Conservation (phyloP, 768 basidiomycete species). For the Tubosaeta brunneosetosa region DNA sequence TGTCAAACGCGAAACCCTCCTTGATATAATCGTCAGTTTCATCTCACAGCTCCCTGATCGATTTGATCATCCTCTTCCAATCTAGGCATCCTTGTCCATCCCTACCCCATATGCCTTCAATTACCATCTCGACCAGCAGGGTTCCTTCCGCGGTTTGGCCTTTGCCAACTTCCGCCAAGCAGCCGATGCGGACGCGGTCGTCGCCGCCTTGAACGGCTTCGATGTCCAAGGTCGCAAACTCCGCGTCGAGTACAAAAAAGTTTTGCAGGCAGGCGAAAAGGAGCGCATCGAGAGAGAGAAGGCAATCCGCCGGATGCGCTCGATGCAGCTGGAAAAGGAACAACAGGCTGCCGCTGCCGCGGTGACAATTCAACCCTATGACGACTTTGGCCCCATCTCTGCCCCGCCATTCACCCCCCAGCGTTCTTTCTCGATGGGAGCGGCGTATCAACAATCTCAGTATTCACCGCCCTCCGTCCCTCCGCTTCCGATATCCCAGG, state of each 20-base stretch:
- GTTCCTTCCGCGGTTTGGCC: constrained; percentile 93
- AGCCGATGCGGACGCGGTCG: constrained; percentile 90
- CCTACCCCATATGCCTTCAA: constrained; percentile 99
- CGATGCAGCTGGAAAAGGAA: constrained; percentile 92
- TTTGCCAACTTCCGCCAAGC: constrained; percentile 97
- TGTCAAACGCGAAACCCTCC: constrained; percentile 92
- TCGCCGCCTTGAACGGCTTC: constrained; percentile 92
- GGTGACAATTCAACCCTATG: constrained; percentile 45
- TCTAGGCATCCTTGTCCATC: constrained; percentile 82
- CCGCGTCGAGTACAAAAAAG: constrained; percentile 99
- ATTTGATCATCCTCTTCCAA: constrained; percentile 11
- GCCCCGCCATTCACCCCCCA: constrained; percentile 60
- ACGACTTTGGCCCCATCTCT: constrained; percentile 65
- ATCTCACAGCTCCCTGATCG: constrained; percentile 2
- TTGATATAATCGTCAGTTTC: constrained; percentile 86
- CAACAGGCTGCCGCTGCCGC: constrained; percentile 33
- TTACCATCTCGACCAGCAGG: constrained; percentile 95
- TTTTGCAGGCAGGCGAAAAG: constrained; percentile 98
- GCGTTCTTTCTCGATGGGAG: constrained; percentile 64
- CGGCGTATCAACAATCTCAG: constrained; percentile 54
- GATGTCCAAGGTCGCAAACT: constrained; percentile 96
- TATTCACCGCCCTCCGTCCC: constrained; percentile 60
- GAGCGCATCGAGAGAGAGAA: constrained; percentile 98
- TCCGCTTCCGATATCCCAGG: constrained; percentile 37
- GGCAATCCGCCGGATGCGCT: constrained; percentile 95